Percentiles rank a stretch among this genome's conserved stretches.
These are phyloP conservation scores for Aspergillus sp. DNA, from an alignment of 2,329 filamentous ascomycete species.

Conservation along the genomic window DNA sequence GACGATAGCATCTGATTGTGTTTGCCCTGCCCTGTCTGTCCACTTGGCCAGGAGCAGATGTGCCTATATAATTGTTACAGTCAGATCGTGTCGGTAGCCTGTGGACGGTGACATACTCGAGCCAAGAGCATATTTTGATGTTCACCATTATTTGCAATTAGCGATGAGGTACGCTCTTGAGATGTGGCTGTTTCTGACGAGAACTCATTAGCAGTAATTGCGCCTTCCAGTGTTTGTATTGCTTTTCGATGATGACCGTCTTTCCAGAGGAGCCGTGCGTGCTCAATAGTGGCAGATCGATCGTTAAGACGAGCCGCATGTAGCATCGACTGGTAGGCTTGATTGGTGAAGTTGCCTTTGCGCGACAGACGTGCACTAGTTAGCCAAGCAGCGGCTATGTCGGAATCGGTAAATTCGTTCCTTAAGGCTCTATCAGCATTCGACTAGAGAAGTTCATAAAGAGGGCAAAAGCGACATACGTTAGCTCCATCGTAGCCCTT, in stretches of 20 bases:
- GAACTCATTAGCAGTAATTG: conserved; percentile 80
- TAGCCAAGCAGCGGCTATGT: conserved; percentile 83
- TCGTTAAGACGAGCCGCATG: conserved; percentile 84
- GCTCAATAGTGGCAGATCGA: conserved; percentile 86
- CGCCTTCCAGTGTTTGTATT: conserved; percentile 84
- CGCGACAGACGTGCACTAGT: conserved; percentile 81
- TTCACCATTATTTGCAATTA: conserved; percentile 44
- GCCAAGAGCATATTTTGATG: conserved; percentile 55
- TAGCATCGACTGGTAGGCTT: conserved; percentile 90
- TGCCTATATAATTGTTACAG: conserved; percentile 53
- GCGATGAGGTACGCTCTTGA: conserved; percentile 37
- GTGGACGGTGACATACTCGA: conserved; percentile 32
- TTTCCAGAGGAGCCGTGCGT: conserved; percentile 88
- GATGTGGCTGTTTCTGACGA: conserved; percentile 49
- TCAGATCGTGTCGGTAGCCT: neutral
- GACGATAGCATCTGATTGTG: conserved; percentile 76
- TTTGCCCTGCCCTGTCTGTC: conserved; percentile 94
- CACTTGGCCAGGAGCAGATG: conserved; percentile 92
- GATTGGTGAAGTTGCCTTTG: conserved; percentile 78
- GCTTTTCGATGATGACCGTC: conserved; percentile 93
- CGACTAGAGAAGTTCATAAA: neutral
- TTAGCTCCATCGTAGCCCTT: conserved; percentile 81
- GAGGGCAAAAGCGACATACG: conserved; percentile 30
- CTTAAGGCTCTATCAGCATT: conserved; percentile 31
- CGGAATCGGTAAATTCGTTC: conserved; percentile 64